These are phyloP conservation scores for Paratinospora sagittata DNA, from an alignment of 164 flowering plant species.

Conservation along the genomic window DNA sequence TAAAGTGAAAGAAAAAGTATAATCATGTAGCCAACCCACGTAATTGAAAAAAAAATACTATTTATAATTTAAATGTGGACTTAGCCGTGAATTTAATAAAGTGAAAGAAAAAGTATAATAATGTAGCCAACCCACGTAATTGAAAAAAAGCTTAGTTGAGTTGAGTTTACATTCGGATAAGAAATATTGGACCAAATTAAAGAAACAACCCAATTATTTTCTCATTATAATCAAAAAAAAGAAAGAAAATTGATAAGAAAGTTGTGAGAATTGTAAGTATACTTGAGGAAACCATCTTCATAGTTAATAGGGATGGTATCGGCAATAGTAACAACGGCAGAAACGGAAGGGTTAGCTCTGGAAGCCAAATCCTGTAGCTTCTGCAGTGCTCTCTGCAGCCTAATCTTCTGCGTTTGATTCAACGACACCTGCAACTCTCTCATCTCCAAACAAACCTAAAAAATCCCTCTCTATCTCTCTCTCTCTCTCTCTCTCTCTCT, in stretches of 20 bases:
- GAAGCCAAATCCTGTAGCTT: constrained; percentile 57
- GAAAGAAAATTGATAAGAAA: background rate
- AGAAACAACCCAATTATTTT: background rate
- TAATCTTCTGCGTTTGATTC: constrained; percentile 76
- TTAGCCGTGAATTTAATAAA: too few species aligned
- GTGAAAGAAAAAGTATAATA: too few species aligned
- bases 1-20: too few species aligned
- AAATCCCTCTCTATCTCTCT: too few species aligned
- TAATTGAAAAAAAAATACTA: too few species aligned
- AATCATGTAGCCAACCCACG: too few species aligned
- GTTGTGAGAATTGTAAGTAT: background rate
- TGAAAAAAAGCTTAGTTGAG: too few species aligned
- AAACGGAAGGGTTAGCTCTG: constrained; percentile 26
- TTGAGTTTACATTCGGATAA: too few species aligned
- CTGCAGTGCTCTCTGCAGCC: constrained; percentile 61
- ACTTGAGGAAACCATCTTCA: constrained; percentile 92
- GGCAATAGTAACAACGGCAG: constrained; percentile 74
- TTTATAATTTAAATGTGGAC: too few species aligned
- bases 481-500: too few species aligned
- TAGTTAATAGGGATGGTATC: constrained; percentile 72
- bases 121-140: too few species aligned
- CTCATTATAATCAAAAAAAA: background rate
- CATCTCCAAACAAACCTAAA: constrained; percentile 25
- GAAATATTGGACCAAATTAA: background rate
- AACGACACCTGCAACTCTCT: constrained; percentile 55